Evolutionary conservation across 2,329 filamentous ascomycete genomes (phyloP).

Genomic region (Penicillium psychrosexuale): DNA sequence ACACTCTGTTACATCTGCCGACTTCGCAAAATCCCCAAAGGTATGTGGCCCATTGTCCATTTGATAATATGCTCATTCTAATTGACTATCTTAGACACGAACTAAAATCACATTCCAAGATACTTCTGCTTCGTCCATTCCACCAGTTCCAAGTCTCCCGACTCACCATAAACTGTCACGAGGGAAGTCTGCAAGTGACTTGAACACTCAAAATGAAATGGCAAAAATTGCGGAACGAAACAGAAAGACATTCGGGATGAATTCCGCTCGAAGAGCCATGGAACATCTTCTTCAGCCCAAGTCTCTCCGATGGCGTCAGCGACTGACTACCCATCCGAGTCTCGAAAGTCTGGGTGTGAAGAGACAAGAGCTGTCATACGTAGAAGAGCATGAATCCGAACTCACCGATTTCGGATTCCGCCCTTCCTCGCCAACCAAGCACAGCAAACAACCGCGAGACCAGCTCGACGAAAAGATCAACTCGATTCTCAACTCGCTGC

Average conservation of each 20-base stretch:
- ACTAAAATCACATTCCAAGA: background rate
- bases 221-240: slow-evolving; percentile 20
- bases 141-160: slow-evolving; percentile 6
- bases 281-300: slow-evolving; percentile 23
- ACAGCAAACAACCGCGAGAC: slow-evolving; percentile 54
- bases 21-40: slow-evolving; percentile 12
- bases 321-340: slow-evolving; percentile 32
- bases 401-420: slow-evolving; percentile 23
- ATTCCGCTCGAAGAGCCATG: slow-evolving; percentile 16
- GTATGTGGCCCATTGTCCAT: background rate
- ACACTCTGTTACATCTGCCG: slow-evolving; percentile 25
- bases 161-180: slow-evolving; percentile 14
- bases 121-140: slow-evolving; percentile 5
- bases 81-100: background rate
- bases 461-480: slow-evolving; percentile 77
- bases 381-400: slow-evolving; percentile 20
- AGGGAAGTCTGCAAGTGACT: slow-evolving; percentile 18
- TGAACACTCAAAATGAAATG: slow-evolving; percentile 14
- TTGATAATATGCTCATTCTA: background rate
- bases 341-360: slow-evolving; percentile 33
- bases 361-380: slow-evolving; percentile 23
- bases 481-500: slow-evolving; percentile 72
- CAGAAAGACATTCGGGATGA: slow-evolving; percentile 16
- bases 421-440: slow-evolving; percentile 41
- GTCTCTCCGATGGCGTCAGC: slow-evolving; percentile 27